Evolutionary conservation across 2,329 filamentous ascomycete genomes (phyloP), one percentile per base, ranked within the genome.

Genomic region (Aotearoamyces nothofagi): DNA sequence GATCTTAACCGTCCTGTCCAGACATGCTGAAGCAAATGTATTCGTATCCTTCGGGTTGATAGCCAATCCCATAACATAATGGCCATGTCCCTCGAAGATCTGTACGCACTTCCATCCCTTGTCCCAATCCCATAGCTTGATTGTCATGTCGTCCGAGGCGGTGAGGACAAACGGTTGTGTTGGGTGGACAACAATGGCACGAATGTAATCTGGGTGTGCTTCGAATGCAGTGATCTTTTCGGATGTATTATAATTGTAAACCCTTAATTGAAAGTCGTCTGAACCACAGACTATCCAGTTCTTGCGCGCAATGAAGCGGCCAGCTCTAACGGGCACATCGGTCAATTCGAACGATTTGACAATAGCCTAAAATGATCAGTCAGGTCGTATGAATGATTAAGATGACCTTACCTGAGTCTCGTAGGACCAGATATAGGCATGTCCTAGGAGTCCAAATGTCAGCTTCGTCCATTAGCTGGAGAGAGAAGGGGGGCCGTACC

Each of bases 351-450:
- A 98, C 4, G 87, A 94, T 66, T 96, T 96, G 59, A 98, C 83
- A 39, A 96, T 86, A 39, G 86, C 79, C 58, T 74, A 39, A 31
- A 9, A 30, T 26, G 8, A 26, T 42, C 24, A 45, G 39, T 30
- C 24, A 11, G 6, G 6, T 15, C 11, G 6, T 17, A 5, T 4
- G 13, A 12, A 15, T 15, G 15, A 13, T 4, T 8, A 11, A 13
- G 13, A 13, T 7, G 6, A 25, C 25, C 51, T 34, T 53, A 65
- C 63, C 55, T 92, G 84, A 29, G 84, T 92, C 59, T 92, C 87
- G 57, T 92, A 93, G 17, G 87, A 94, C 86, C 90, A 96, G 53
- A 98, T 96, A 63, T 96, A 92, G 53, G 92, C 90, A 63, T 96
- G 87, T 55, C 90, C 83, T 84, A 30, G 8, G 3, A 9, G 36